Evolutionary conservation across 306 rosid species (phyloP).

Genomic region (Trichosanthes truncata): DNA sequence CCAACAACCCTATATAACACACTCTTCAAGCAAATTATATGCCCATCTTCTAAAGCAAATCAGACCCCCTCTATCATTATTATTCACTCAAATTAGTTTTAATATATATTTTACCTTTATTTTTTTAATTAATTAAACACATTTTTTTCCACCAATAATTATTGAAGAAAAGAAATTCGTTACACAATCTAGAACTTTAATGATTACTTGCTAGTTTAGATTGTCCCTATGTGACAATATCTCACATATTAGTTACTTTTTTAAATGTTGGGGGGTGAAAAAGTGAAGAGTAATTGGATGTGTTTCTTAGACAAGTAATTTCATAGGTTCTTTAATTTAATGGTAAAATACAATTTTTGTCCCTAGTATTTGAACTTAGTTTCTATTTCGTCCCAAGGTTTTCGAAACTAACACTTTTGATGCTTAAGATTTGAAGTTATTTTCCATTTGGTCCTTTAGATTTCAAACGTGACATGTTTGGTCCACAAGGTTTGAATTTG

Average conservation of each 20-base stretch:
- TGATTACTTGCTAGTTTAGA: too few species aligned
- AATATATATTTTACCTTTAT: not conserved
- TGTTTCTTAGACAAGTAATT: not conserved
- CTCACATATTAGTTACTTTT: too few species aligned
- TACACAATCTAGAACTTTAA: too few species aligned
- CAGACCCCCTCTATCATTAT: not conserved
- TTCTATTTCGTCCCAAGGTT: too few species aligned
- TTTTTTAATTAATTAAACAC: not conserved
- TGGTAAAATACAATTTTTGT: too few species aligned
- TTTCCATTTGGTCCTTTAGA: too few species aligned
- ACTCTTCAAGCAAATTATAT: not conserved
- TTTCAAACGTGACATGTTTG: too few species aligned
- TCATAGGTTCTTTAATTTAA: not conserved
- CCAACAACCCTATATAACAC: constrained; percentile 6
- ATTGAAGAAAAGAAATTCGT: not conserved
- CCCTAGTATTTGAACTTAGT: too few species aligned
- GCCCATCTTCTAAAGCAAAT: constrained; percentile 3
- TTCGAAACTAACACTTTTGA: too few species aligned
- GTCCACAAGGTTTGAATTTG: too few species aligned
- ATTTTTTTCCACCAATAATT: not conserved
- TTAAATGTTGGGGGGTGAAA: too few species aligned
- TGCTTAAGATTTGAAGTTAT: too few species aligned
- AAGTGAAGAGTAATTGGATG: not conserved
- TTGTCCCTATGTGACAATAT: not conserved
- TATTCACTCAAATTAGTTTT: not conserved